Evolutionary conservation across 306 rosid genomes (phyloP), one percentile per base, ranked within the genome.

Genomic region (Gynostemma pentaphyllum): DNA sequence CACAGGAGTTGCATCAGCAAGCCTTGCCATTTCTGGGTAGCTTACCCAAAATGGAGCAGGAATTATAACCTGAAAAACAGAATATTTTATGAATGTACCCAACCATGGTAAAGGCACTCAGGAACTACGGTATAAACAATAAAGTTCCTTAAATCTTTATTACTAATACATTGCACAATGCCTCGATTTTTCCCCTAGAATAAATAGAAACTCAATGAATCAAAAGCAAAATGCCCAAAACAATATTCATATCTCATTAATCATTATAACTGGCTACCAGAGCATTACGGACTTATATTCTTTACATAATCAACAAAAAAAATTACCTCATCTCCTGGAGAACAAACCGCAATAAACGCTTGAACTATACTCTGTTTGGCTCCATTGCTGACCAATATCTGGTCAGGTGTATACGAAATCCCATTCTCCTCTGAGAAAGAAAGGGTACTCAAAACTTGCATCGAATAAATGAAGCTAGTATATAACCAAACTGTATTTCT

Each of bases 21-120:
- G 42, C 79, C 94, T 81, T 55, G 95, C 95, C 79, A 94, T 86
- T 75, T 94, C 99, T 7, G 99, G 99, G 76, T 94, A 94, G 77
- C 99, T 88, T 76, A 94, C 99, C 78, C 79, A 94, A 72, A 70
- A 94, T 72, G 99, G 99, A 68, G 90, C 99, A 6, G 99, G 99
- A 82, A 94, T 74, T 72, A 94, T 68, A 70, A 94, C 99, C 99
- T 94, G 84, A 26, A 70, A 60, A 62, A 72, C 41, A 54, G 19
- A 39, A 22, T 9, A 39, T 30, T 16, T 27, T 2, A 10, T 19
- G 5, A 34, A 18, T 1, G 10, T 40, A 19, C 10, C 28, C 2
- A 4, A 19, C 28, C 0, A 56, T 5, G 10, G 45, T 34, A 16
- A 56, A 19, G 10, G 8, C 45, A 18, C 18, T 5, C 1, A 54